Evolutionary conservation across 179 eudicot genomes (phyloP), one percentile per base, ranked within the genome.

Genomic region (Carnegiea gigantea): DNA sequence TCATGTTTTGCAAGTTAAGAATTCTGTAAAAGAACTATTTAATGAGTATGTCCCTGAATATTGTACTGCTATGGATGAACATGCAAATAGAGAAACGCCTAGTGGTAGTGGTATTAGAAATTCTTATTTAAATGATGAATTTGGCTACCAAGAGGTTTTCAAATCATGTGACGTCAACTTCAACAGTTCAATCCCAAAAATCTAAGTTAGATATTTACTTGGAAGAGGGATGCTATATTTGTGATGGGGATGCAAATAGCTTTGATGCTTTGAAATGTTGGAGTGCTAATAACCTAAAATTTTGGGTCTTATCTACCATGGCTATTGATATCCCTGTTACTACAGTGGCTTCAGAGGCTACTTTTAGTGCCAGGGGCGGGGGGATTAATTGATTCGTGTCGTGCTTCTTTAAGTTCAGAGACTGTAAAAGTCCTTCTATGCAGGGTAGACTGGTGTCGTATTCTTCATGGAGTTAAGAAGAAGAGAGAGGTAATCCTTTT

Each of bases 321-420:
- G 38, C 67, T 9, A 12, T 23, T 28, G 64, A 75, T 49, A 76
- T 81, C 46, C 75, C 79, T 30, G 75, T 81, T n/a, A 81, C 74
- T 38, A 81, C 67, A 1, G 83, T 75, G 13, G 78, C 79, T 20
- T 75, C 65, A 17, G 49, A 74, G 62, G 65, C 79, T 1, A 81
- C 64, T 17, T 80, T 73, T 73, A 73, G 77, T 65, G 78, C 65
- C 11, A 75, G 83, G 1, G 68, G 75, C 11, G 24, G 49, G 5
- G 78, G 48, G 23, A 75, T 81, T 75, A 28, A 28, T 28, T 28
- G 78, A 81, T 65, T 1, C 33, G 1, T 49, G 23, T 49, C 40
- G 62, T 51, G 77, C 62, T 24, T 75, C 62, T 23, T 51, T 75
- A 9, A 12, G 6, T 11, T 38, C 57, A 2, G 36, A 75, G 0